Evolutionary conservation across 192 early-diverging fungal genomes (phyloP), one percentile per base, ranked within the genome.

Genomic region (Cladochytrium replicatum): DNA sequence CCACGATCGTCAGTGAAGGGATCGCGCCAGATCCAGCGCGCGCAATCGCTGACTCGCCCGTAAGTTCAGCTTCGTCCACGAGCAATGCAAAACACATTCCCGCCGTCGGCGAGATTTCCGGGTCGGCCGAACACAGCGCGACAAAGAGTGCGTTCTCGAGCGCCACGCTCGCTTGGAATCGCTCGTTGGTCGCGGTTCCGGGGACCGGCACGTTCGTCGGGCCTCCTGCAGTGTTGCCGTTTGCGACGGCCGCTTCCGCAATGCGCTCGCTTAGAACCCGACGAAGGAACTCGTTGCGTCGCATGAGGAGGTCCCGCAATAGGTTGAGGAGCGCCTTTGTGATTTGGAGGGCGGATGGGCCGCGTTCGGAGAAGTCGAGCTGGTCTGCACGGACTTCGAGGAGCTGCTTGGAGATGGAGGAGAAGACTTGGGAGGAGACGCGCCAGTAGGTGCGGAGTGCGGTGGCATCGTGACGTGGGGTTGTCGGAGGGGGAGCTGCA

Each of bases 371-470:
- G 30, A 0, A n/a, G 6, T 64, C 31, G 43, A 34, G 47, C 43
- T 28, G 25, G 9, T 52, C 48, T 23, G 19, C 42, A 4, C 39
- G 27, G n/a, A 63, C 68, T 42, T 89, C 85, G 17, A 97, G 67
- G 21, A 97, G 60, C 52, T 86, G 77, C 42, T 77, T 81, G 1
- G 87, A 81, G 41, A 66, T 74, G 57, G 1, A 70, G 71, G 44
- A 67, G 58, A 67, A 57, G 26, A 85, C 71, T 43, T 77, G 72
- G 51, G 72, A 60, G 31, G 71, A 82, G 24, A 87, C 67, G 6
- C 74, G 83, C 91, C 91, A 94, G 59, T 88, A 86, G 2, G 51
- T 0, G 74, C 75, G n/a, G n/a, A n/a, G n/a, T n/a, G n/a, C n/a
- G n/a, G n/a, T n/a, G n/a, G n/a, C n/a, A n/a, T n/a, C n/a, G n/a